phyloP scores from a whole-genome alignment of 2,329 filamentous ascomycete species.

The Penicillium sp. region DNA sequence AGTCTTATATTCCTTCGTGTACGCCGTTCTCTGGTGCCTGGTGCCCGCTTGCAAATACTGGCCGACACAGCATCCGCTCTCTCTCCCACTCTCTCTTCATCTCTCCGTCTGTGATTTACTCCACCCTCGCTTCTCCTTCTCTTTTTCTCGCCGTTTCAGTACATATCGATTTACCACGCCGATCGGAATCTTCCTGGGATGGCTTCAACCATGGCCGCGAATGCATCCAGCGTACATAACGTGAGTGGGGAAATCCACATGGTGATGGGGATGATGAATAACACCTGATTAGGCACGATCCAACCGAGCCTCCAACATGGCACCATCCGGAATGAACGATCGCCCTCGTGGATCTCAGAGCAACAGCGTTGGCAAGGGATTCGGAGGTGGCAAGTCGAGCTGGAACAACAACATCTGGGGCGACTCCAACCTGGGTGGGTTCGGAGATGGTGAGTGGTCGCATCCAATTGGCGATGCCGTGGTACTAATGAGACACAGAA shows the following conservation, averaged over 20 bases:
- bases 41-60: conserved; percentile 35
- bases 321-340: conserved; percentile 39
- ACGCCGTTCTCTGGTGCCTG: conserved; percentile 32
- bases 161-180: conserved; percentile 26
- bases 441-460: conserved; percentile 41
- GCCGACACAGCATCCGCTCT: conserved; percentile 20
- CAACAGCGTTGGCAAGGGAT: conserved; percentile 45
- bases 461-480: background rate
- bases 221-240: conserved; percentile 39
- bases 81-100: conserved; percentile 7
- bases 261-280: conserved; percentile 12
- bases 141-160: conserved; percentile 19
- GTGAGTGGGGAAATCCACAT: conserved; percentile 29
- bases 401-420: conserved; percentile 58
- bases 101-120: conserved; percentile 21
- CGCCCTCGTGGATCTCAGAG: conserved; percentile 40
- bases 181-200: conserved; percentile 27
- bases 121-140: conserved; percentile 16
- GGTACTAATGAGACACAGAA: conserved; percentile 21
- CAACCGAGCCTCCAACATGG: conserved; percentile 43
- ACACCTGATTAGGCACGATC: conserved; percentile 30
- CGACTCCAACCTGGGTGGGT: conserved; percentile 48
- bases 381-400: conserved; percentile 45
- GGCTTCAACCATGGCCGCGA: conserved; percentile 40
- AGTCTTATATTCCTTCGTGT: conserved; percentile 31